Conservation (phyloP, 225 moss, liverwort and hornwort species). For the Polytrichum formosum region DNA sequence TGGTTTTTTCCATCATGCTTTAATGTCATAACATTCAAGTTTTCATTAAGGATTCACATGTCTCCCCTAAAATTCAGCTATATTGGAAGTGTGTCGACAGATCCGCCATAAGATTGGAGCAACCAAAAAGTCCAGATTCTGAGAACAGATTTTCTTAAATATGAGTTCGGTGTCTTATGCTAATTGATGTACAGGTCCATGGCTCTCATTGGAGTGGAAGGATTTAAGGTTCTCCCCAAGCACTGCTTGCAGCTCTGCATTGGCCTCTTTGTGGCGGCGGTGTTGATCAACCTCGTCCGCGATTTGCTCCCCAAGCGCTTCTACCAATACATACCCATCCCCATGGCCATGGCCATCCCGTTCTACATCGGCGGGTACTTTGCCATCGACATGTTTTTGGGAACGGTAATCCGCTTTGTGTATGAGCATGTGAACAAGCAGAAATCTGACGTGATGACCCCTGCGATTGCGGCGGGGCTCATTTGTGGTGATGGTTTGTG, state of each 20-base stretch:
- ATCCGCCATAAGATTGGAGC: no score
- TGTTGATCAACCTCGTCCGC: conserved; percentile 54
- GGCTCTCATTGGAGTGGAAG: conserved; percentile 80
- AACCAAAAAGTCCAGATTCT: no score
- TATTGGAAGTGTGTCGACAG: no score
- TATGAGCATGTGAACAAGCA: conserved; percentile 61
- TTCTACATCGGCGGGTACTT: conserved; percentile 93
- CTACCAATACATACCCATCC: conserved; percentile 62
- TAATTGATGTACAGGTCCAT: conserved; percentile 47
- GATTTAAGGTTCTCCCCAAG: conserved; percentile 60
- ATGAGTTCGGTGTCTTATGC: neutral
- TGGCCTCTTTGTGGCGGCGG: conserved; percentile 57
- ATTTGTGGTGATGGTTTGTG: conserved; percentile 95
- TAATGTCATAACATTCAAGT: no score
- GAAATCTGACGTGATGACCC: conserved; percentile 56
- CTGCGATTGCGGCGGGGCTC: conserved; percentile 76
- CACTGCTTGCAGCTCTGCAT: conserved; percentile 73
- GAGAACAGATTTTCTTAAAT: no score
- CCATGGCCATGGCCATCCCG: conserved; percentile 97
- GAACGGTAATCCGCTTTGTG: conserved; percentile 56
- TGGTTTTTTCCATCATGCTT: no score
- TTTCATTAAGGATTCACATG: no score
- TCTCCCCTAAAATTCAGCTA: no score
- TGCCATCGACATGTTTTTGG: conserved; percentile 92
- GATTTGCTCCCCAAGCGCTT: conserved; percentile 46